Evolutionary conservation across 2,329 filamentous ascomycete genomes (phyloP).

Genomic region (Annulohypoxylon truncatum): DNA sequence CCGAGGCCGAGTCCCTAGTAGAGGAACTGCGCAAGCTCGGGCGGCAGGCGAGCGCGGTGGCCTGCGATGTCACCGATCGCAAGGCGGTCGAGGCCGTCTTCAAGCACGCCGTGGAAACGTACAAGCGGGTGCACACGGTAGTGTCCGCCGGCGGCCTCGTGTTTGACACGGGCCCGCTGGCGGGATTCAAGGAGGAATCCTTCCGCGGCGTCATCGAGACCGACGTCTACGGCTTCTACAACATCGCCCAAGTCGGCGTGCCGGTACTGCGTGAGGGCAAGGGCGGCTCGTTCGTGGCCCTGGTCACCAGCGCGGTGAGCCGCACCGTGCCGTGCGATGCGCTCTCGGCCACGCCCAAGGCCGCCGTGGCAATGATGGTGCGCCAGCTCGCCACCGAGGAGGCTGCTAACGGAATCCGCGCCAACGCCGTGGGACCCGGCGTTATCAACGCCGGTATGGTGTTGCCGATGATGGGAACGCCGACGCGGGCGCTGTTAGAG

Average conservation of each 20-base stretch:
- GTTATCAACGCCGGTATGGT: not conserved
- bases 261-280: not conserved
- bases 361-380: constrained; percentile 3
- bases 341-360: constrained; percentile 1
- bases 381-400: not conserved
- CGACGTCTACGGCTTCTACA: constrained; percentile 1
- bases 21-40: not conserved
- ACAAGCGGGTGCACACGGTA: constrained; percentile 1
- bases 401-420: not conserved
- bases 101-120: constrained; percentile 2
- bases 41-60: not conserved
- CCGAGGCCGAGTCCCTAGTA: not conserved
- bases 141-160: not conserved
- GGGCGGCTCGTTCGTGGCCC: not conserved
- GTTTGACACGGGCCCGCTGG: not conserved
- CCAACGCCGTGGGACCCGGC: not conserved
- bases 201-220: constrained; percentile 3
- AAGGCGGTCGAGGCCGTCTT: not conserved
- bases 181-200: not conserved
- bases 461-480: not conserved
- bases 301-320: not conserved
- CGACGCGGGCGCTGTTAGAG: not conserved
- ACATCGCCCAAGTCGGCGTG: constrained; percentile 2
- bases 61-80: constrained; percentile 2
- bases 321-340: constrained; percentile 2